Evolutionary conservation across 371 early-diverging fungal genomes (phyloP), one percentile per base, ranked within the genome.

Genomic region (Phascolomyces articulosus): DNA sequence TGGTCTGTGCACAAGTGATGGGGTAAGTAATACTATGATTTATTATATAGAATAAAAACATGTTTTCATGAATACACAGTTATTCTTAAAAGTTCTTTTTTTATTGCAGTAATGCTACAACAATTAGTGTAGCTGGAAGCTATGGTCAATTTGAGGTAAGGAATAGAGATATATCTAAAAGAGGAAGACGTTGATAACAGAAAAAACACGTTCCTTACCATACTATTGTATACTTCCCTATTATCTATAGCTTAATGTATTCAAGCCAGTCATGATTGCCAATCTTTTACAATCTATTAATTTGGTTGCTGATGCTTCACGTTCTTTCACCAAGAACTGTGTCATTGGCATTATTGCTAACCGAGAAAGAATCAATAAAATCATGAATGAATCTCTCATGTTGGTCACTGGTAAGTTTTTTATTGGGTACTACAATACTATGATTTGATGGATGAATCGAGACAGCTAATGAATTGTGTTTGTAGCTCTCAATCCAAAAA

Each of bases 1-100:
- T 95, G 95, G 92, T 95, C 34, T 95, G 95, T 71, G 87, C 95
- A 24, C 95, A 95, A 66, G 93, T 94, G 23, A 89, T 95, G 24
- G 65, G 64, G 63, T 63, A 63, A 44, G 63, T 18, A 1, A 48
- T 16, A n/a, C n/a, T n/a, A n/a, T n/a, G n/a, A n/a, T n/a, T n/a
- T n/a, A n/a, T n/a, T n/a, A n/a, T n/a, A n/a, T n/a, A n/a, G n/a
- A n/a, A n/a, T n/a, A n/a, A n/a, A n/a, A n/a, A n/a, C n/a, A n/a
- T n/a, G n/a, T n/a, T n/a, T n/a, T n/a, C n/a, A n/a, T n/a, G n/a
- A n/a, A n/a, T n/a, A n/a, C n/a, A n/a, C n/a, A n/a, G n/a, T n/a
- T n/a, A n/a, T n/a, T n/a, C n/a, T n/a, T n/a, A n/a, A n/a, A n/a
- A n/a, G n/a, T n/a, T 34, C 11, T 34, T 34, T 34, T 34, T 34